phyloP scores from a whole-genome alignment of 108 stramenopile genomes.

The Phaeodactylum tricornutum region DNA sequence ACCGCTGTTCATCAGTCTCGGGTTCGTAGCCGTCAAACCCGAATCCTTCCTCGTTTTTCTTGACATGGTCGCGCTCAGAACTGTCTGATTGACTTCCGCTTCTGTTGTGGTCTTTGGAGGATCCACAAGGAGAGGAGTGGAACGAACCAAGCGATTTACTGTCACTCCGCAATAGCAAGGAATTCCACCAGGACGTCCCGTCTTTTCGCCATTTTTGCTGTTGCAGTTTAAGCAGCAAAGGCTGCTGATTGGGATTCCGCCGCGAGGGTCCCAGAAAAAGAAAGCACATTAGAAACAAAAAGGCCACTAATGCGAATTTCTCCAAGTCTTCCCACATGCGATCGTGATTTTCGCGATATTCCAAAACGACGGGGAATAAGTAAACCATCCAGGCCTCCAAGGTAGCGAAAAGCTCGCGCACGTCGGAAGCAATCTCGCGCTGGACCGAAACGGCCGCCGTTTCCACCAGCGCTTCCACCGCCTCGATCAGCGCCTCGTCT shows the following conservation, averaged over 20 bases:
- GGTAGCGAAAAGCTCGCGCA: conserved; percentile 7
- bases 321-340: conserved; percentile 19
- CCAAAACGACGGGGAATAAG: conserved; percentile 22
- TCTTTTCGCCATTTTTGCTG: no score
- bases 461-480: conserved; percentile 24
- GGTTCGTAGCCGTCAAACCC: conserved; percentile 22
- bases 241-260: no score
- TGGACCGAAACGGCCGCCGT: conserved; percentile 22
- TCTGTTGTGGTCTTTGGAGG: no score
- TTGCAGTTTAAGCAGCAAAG: no score
- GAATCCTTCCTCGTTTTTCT: conserved; percentile 11
- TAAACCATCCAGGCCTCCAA: conserved; percentile 5
- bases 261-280: conserved; percentile 16
- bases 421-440: conserved; percentile 24
- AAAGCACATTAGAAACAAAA: conserved; percentile 20
- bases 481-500: conserved; percentile 34
- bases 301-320: conserved; percentile 6
- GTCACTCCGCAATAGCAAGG: background rate
- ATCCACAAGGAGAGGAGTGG: no score
- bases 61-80: conserved; percentile 1
- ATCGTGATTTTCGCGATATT: conserved; percentile 17
- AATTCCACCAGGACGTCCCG: background rate
- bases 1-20: conserved; percentile 68
- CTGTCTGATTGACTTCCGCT: background rate
- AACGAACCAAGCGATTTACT: background rate